A percentile compares a stretch with the other conserved stretches of the same genome.
These are phyloP conservation scores for Fusarium sororula DNA, from an alignment of 2,329 filamentous ascomycete genomes.

Conservation along the genomic window DNA sequence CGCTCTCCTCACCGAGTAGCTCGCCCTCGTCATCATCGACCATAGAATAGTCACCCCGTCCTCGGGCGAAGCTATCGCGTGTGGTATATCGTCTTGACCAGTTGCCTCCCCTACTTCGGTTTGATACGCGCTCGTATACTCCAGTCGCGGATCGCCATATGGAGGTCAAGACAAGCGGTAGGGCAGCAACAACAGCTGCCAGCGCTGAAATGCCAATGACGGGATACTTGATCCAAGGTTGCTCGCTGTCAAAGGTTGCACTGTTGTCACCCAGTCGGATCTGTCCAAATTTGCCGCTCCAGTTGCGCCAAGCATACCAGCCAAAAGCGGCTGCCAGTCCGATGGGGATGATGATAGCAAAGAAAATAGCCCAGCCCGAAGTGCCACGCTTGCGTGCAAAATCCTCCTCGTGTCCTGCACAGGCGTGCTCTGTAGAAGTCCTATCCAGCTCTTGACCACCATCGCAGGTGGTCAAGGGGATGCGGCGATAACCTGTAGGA, in stretches of 20 bases:
- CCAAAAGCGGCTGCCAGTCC: conserved; percentile 75
- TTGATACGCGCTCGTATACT: conserved; percentile 60
- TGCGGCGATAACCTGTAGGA: conserved; percentile 86
- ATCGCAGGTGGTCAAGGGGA: conserved; percentile 87
- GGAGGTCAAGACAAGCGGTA: conserved; percentile 77
- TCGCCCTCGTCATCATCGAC: conserved; percentile 96
- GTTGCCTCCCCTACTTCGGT: conserved; percentile 57
- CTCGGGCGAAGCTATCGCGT: conserved; percentile 86
- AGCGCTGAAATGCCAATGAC: conserved; percentile 75
- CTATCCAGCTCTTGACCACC: conserved; percentile 81
- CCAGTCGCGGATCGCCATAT: conserved; percentile 73
- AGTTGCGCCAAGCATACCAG: conserved; percentile 86
- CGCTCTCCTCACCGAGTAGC: conserved; percentile 89
- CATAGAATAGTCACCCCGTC: conserved; percentile 85
- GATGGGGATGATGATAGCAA: conserved; percentile 83
- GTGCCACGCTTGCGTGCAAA: conserved; percentile 76
- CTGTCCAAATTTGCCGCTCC: conserved; percentile 90
- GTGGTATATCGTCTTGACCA: conserved; percentile 82
- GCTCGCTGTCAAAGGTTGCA: conserved; percentile 70
- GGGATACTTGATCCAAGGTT: conserved; percentile 83
- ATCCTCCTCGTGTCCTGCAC: conserved; percentile 83
- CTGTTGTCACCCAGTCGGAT: conserved; percentile 83
- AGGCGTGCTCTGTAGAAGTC: conserved; percentile 63
- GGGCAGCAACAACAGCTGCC: conserved; percentile 65
- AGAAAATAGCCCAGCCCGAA: conserved; percentile 80